Evolutionary conservation across 768 basidiomycete species (phyloP).

Genomic region (Pisolithus albus): DNA sequence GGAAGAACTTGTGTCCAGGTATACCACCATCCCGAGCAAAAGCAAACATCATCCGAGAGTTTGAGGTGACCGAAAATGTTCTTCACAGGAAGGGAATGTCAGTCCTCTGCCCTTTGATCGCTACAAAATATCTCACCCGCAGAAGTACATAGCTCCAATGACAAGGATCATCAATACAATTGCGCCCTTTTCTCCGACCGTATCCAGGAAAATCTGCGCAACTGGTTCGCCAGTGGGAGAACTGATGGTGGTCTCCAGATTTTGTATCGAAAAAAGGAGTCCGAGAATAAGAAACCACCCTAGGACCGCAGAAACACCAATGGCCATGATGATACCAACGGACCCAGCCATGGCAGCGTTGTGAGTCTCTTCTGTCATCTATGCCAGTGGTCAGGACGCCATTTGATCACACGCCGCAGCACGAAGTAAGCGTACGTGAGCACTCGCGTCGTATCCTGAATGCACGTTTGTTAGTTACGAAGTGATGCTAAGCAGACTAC

Average conservation of each 20-base stretch:
- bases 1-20: conserved; percentile 61
- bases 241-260: conserved; percentile 47
- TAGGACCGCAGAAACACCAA: conserved; percentile 63
- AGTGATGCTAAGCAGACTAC: not conserved
- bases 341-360: conserved; percentile 62
- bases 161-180: conserved; percentile 70
- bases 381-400: not conserved
- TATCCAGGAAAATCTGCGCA: conserved; percentile 72
- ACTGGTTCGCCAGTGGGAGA: conserved; percentile 63
- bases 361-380: conserved; percentile 78
- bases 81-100: conserved; percentile 22
- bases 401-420: not conserved
- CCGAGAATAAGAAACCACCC: conserved; percentile 73
- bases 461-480: not conserved
- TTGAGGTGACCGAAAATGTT: conserved; percentile 72
- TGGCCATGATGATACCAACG: conserved; percentile 63
- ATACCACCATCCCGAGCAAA: conserved; percentile 72
- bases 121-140: conserved; percentile 38
- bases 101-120: not conserved
- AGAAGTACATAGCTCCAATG: conserved; percentile 69
- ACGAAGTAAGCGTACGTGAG: conserved; percentile 42
- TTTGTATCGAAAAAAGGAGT: conserved; percentile 72
- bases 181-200: conserved; percentile 66
- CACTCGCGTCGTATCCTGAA: conserved; percentile 46
- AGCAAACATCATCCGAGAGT: conserved; percentile 80